Percentiles rank a stretch among this genome's conserved stretches.
phyloP scores from a whole-genome alignment of 805 yeast species.

The Cyberlindnera bimundalis region DNA sequence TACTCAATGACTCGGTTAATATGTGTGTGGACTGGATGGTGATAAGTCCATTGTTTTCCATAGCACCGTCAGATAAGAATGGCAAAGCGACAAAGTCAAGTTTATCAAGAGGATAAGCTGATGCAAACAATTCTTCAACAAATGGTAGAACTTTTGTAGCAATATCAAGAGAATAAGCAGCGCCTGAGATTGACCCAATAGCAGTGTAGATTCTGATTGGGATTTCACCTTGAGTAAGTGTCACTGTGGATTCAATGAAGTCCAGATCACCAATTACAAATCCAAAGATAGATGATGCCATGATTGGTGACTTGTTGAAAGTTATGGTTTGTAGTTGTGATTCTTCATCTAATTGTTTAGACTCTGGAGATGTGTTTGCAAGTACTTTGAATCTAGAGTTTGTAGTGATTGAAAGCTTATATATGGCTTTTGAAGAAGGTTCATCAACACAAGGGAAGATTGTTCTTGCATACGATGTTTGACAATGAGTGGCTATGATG shows the following conservation, averaged over 20 bases:
- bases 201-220: slow-evolving; percentile 57
- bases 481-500: slow-evolving; percentile 67
- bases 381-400: slow-evolving; percentile 43
- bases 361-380: slow-evolving; percentile 43
- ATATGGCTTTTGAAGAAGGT: slow-evolving; percentile 48
- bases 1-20: slow-evolving; percentile 33
- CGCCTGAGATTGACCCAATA: slow-evolving; percentile 45
- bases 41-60: slow-evolving; percentile 76
- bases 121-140: slow-evolving; percentile 42
- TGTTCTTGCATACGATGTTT: slow-evolving; percentile 59
- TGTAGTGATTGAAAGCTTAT: slow-evolving; percentile 48
- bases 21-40: slow-evolving; percentile 54
- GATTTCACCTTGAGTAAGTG: slow-evolving; percentile 27
- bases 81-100: slow-evolving; percentile 69
- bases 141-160: slow-evolving; percentile 46
- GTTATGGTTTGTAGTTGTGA: slow-evolving; percentile 30
- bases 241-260: slow-evolving; percentile 36
- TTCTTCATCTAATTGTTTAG: slow-evolving; percentile 25
- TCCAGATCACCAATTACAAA: slow-evolving; percentile 70
- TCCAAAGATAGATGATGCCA: slow-evolving; percentile 62
- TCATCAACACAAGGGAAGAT: slow-evolving; percentile 75
- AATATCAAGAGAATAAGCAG: slow-evolving; percentile 48
- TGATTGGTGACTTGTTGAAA: slow-evolving; percentile 54
- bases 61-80: slow-evolving; percentile 70
- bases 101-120: slow-evolving; percentile 55